Base-by-base conservation (phyloP, 2,329 filamentous ascomycete genomes). In the Mycosphaerella sp. region DNA sequence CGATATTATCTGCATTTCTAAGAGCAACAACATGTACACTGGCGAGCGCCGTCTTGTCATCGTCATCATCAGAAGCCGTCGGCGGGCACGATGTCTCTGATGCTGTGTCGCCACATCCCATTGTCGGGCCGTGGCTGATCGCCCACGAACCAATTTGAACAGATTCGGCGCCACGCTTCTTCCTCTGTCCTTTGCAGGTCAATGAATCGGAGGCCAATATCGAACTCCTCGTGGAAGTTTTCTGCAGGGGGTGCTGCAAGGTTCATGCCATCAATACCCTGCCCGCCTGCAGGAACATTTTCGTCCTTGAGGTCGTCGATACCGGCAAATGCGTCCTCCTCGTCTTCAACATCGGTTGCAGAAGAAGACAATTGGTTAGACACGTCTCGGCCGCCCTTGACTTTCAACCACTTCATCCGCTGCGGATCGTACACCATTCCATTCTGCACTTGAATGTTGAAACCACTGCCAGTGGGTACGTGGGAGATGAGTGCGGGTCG, bases 391-490 rank as follows among this genome's bases (percentile, higher is more conserved):
- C 58, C 76, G 14, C 62, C 62, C 54, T 69, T 68, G 29, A 67
- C 60, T 71, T 95, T 96, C 53, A 97, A 79, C 93, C 93, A 98
- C 70, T 90, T 95, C 92, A 98, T 97, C 64, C 89, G 89, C 59
- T 89, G 85, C 3, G 93, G 93, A 67, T 98, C 93, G 69, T 97
- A 98, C 8, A 97, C 87, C 93, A 98, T 98, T 62, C 90, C 89
- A n/a, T 90, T 88, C 54, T 96, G 90, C 36, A 96, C 87, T 72
- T 96, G 91, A 11, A 95, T 86, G 58, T 89, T 91, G 66, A 92
- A 88, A 57, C 85, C 69, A 4, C 84, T 80, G 51, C 86, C 87
- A 61, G 63, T 62, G 41, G 66, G 61, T 48, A 96, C 88, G 61
- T 95, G 93, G 45, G 90, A 90, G 65, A 98, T 98, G 14, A 98